Evolutionary conservation across 208 protist genomes (phyloP), one percentile per base, ranked within the genome.

Genomic region (Leishmania lainsoni): DNA sequence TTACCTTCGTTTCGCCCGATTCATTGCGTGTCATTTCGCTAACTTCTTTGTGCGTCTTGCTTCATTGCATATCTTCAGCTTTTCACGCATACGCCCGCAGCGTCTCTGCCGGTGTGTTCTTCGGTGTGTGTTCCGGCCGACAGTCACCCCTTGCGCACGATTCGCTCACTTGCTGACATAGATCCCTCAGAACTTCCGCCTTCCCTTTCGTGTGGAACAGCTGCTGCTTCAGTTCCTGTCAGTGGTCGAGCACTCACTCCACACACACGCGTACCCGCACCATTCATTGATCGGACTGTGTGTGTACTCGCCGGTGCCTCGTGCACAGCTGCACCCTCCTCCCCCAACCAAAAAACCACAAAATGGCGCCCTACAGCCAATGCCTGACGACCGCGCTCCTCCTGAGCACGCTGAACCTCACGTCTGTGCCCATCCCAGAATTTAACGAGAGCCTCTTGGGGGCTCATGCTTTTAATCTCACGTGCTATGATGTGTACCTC

Each of bases 381-480:
- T 80, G 77, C 66, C 10, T 72, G 26, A 75, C 51, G 5, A 75
- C 79, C 35, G 77, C 35, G 32, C 70, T 87, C 12, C 52, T 88
- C 2, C 52, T 93, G 59, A 81, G 72, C 48, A 58, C 74, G 17
- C 79, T 90, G 17, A 78, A 87, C 73, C 59, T 92, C 42, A 76
- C 80, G 1, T 58, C 48, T 32, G 63, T 91, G 12, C 17, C 76
- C 0, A 52, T 88, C 4, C 86, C 83, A 2, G 17, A 39, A 26
- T 86, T 94, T 39, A 79, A 85, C 29, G 48, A 79, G 54, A 84
- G 56, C 12, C 80, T 89, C 48, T 52, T 87, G 6, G 54, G 78
- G 0, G 81, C 79, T 0, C 77, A 81, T 70, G 54, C 87, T 59
- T 80, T 79, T 75, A 91, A 94, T 79, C 56, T 92, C 20, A 85